Evolutionary conservation across 345 rosid species (phyloP), one percentile per base, ranked within the genome.

Genomic region (Eucalyptus pauciflora): DNA sequence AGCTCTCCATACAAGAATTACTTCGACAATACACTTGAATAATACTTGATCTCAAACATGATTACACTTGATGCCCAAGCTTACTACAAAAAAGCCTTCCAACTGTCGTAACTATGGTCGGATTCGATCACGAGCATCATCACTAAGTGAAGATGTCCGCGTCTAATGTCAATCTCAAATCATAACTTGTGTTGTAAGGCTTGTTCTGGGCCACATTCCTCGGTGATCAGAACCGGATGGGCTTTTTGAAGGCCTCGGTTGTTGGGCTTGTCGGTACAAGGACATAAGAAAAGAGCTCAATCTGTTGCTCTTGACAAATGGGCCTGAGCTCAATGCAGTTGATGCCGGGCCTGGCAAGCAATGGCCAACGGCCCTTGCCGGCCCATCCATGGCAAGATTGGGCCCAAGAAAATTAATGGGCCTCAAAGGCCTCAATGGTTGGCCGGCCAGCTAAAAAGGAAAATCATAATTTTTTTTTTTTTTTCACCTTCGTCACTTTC

Each of bases 341-440:
- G 4, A 41, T 5, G 24, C 48, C 41, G 43, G 83, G 48, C 24
- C 48, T 41, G 24, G 48, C 83, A 5, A 76, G 48, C 48, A 41
- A 37, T 5, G 83, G 45, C 81, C 41, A 17, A 56, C 62, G 29
- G 62, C 0, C 62, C 62, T 56, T 56, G 3, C 24, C 58, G 4
- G 10, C 10, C 56, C 58, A 52, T 3, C 25, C 10, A 20, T 10
- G 58, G 4, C 0, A 52, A 18, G 1, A 18, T 20, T 11, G 29
- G 27, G 16, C 83, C 83, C 48, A 76, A 76, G 1, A 22, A 20
- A 76, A 37, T 76, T 6, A 33, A 20, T 76, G 83, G 83, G 15
- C 83, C 27, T 76, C 83, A 76, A 20, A 76, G 83, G 83, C 83
- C 48, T 76, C 9, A 24, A 41, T 48, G 8, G 29, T 3, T 7